A percentile compares a stretch with the other conserved stretches of the same genome.
These are phyloP conservation scores for Pseudopyricularia cyperi DNA, from an alignment of 2,329 filamentous ascomycete species.

Conservation along the genomic window DNA sequence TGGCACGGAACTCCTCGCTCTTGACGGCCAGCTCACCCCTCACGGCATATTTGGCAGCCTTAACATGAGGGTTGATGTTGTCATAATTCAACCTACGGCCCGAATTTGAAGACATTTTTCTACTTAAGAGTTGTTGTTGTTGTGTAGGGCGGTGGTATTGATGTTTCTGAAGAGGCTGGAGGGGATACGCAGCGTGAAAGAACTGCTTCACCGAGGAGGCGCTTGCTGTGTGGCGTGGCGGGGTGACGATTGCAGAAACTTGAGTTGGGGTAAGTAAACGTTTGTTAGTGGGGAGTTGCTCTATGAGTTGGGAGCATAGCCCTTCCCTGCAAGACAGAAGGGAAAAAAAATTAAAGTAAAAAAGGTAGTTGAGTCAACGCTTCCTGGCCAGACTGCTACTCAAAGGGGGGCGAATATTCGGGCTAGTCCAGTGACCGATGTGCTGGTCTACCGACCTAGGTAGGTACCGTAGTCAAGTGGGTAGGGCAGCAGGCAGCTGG, in stretches of 20 bases:
- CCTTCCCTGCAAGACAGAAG: too few species aligned
- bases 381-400: background rate
- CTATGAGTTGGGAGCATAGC: background rate
- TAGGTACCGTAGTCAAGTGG: background rate
- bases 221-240: background rate
- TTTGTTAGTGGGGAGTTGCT: background rate
- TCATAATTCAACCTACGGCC: slow-evolving; percentile 50
- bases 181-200: background rate
- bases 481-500: background rate
- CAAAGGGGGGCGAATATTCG: background rate
- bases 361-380: background rate
- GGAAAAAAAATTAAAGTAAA: background rate
- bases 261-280: background rate
- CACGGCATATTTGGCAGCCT: slow-evolving; percentile 86
- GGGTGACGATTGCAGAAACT: background rate
- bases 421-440: background rate
- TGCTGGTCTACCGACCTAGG: background rate
- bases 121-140: slow-evolving; percentile 1
- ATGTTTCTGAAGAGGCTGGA: background rate
- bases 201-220: background rate
- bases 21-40: slow-evolving; percentile 89
- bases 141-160: background rate
- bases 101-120: slow-evolving; percentile 23
- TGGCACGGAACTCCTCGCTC: slow-evolving; percentile 78
- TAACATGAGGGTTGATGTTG: slow-evolving; percentile 88